A percentile compares a stretch with the other conserved stretches of the same genome.
phyloP scores from a whole-genome alignment of 257 asterid genomes.

The Fraxinus anomala region DNA sequence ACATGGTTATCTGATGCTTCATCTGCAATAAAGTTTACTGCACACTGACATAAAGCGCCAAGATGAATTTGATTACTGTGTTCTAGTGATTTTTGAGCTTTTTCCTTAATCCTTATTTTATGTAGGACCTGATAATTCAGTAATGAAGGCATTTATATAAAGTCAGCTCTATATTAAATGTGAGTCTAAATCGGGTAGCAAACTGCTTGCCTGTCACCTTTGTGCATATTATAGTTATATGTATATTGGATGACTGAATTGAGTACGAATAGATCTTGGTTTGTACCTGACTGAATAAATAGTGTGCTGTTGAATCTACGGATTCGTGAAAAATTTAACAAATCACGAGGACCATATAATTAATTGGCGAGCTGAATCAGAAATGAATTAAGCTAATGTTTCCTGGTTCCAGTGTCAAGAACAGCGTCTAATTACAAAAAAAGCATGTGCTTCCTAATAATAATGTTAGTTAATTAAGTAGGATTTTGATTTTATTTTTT shows the following conservation, averaged over 20 bases:
- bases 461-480: not conserved
- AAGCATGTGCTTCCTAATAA: not conserved
- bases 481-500: not conserved
- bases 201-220: not conserved
- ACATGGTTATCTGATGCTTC: not conserved
- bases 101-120: not conserved
- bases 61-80: not conserved
- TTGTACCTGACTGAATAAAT: not conserved
- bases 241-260: not conserved
- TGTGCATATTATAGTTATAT: not conserved
- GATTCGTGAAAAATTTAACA: not conserved
- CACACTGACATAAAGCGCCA: not conserved
- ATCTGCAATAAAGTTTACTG: not conserved
- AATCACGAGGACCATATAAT: not conserved
- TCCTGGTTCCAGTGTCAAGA: not conserved
- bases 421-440: not conserved
- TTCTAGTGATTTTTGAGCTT: not conserved
- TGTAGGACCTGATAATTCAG: not conserved
- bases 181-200: not conserved
- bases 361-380: not conserved
- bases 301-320: not conserved
- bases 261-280: not conserved
- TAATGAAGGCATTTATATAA: too few relatives aligned
- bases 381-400: not conserved
- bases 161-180: not conserved